Base-by-base conservation (phyloP, 169 alveolate genomes). In the Plasmodium inui region DNA sequence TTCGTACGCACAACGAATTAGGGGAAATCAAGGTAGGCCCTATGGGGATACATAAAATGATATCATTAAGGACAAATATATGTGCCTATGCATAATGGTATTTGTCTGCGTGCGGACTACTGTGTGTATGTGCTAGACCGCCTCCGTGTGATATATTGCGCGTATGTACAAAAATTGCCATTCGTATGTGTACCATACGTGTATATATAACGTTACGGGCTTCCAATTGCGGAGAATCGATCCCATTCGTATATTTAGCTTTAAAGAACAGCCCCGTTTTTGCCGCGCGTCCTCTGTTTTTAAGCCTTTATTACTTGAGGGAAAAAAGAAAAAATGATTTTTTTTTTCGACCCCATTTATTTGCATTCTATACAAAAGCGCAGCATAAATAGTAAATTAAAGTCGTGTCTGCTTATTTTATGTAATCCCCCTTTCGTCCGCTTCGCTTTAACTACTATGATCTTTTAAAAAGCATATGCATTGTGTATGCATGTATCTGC, bases 321-420 rank as follows among this genome's bases (percentile, higher is more conserved):
- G 61, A 80, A 80, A 80, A n/a, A n/a, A 8, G 37, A 19, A 67
- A 79, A 79, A 79, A 79, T 37, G 55, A 67, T 17, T 67, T 67
- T 67, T 67, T 67, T 67, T 67, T 67, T 26, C 12, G 41, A 26
- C 12, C 30, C 76, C 4, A 67, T 67, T 61, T 61, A 61, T 61
- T 67, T 67, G 76, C 76, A 26, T 67, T 67, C 76, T 26, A 41
- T 67, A 17, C 7, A 67, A 67, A 67, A 26, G 76, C 76, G 37
- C 34, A 67, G 76, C 37, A 67, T 67, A 67, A 67, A 67, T 67
- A 67, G n/a, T 9, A 9, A 22, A 55, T 4, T 55, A 17, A n/a
- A 19, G 34, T 10, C 37, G 30, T 67, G 30, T 26, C 12, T 67
- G 14, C 37, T 7, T 26, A 67, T 67, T 67, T 67, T 67, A 67